Evolutionary conservation across 78 protist genomes (phyloP).

Genomic region (Planoprotostelium fungivorum): DNA sequence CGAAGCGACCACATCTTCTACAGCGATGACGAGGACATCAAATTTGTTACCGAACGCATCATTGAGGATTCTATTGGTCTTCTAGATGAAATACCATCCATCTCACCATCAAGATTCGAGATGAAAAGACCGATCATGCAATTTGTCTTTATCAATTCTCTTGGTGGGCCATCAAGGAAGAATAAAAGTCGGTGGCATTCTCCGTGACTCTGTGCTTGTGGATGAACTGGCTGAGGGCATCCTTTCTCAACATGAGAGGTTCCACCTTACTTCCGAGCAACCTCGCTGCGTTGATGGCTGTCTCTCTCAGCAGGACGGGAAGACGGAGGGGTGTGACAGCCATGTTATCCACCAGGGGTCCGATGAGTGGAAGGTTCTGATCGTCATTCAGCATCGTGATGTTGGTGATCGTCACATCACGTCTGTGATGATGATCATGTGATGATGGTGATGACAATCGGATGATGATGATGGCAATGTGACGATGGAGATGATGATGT

Average conservation of each 20-base stretch:
- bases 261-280: neutral
- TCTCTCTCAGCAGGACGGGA: neutral
- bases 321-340: neutral
- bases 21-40: no score
- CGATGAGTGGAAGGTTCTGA: no score
- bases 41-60: no score
- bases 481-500: neutral
- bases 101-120: no score
- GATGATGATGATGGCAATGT: neutral
- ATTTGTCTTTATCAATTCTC: no score
- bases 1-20: no score
- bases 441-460: neutral
- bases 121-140: no score
- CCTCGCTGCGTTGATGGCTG: neutral
- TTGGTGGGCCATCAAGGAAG: neutral
- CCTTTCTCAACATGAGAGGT: neutral
- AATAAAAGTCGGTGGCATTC: neutral
- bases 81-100: no score
- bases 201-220: neutral
- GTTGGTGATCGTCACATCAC: neutral
- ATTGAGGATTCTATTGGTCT: no score
- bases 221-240: neutral
- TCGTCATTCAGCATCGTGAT: no score
- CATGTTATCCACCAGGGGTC: neutral
- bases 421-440: neutral